Evolutionary conservation across 1,284 basidiomycete genomes (phyloP), one percentile per base, ranked within the genome.

Genomic region (Fomitopsis betulina): DNA sequence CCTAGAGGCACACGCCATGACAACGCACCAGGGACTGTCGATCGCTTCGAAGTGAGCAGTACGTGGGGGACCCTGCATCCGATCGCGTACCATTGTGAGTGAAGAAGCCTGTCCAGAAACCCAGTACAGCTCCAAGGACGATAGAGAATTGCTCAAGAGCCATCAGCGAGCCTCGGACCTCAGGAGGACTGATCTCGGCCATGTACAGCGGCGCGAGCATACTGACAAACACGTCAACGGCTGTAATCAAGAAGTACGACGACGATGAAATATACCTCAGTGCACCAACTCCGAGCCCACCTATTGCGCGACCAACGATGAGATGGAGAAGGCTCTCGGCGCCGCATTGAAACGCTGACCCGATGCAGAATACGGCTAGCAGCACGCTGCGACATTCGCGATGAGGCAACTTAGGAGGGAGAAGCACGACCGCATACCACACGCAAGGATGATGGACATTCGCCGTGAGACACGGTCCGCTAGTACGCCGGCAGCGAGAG

Each of bases 141-240:
- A 93, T 92, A 23, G 87, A 82, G 51, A 91, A 78, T 62, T 93
- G 91, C 68, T 93, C 91, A 1, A 93, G 76, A 0, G 89, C 85
- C 70, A 93, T 80, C 37, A 93, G 79, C 0, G 90, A 89, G 5
- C 91, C 91, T n/a, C 91, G 80, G 0, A 89, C 79, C 72, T 93
- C 90, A 0, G 90, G 89, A 15, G 91, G 82, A 61, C 85, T 86
- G 47, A 93, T 91, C 72, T 93, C 91, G 0, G 89, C 86, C 78
- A 93, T 91, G 71, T 93, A 93, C 6, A 93, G 73, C 0, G 89
- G 89, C 0, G 85, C 84, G 15, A 92, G 77, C 84, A 89, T 91
- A 64, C 87, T 91, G 55, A 45, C 39, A 8, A 39, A 30, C 1
- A 37, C 30, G 12, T 5, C n/a, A 15, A 13, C 8, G 27, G 5